Evolutionary conservation across 176 grass and related monocot species (phyloP), one percentile per base, ranked within the genome.

Genomic region (Guadua angustifolia): DNA sequence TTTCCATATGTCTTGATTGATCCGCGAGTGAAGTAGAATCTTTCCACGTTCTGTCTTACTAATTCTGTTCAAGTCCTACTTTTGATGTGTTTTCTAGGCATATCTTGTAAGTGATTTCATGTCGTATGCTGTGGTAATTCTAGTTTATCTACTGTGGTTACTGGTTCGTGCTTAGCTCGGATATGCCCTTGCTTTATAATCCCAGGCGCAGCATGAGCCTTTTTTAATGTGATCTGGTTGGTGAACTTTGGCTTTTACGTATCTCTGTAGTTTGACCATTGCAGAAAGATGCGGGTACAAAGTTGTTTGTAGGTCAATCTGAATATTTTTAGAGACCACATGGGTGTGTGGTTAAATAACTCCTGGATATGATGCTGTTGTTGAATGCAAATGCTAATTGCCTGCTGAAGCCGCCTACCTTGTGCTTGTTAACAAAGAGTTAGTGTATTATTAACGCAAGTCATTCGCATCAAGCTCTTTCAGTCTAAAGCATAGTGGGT

Each of bases 311-410:
- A 14, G 2, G 6, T 18, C 44, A 22, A 1, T 71, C 25, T 46
- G 29, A 13, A 51, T 66, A 42, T 66, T 51, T 25, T 75, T 6
- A 84, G 36, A 74, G 13, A 70, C 69, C 61, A 45, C 83, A 76
- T 69, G 62, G 62, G 39, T 38, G 80, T 68, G 29, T 80, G 17
- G 14, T 61, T 74, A 62, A 80, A 62, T 56, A 46, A 79, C 25
- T 65, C 80, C 18, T 58, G 58, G 43, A 14, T 67, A n/a, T 39
- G 29, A 29, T 29, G 29, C 29, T 29, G 29, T 29, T 29, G 29
- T 29, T 29, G 29, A 66, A 86, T 78, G 56, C 46, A 82, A 38
- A 82, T 84, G 46, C 50, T 65, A 64, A 50, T 70, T 81, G 47
- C 33, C 21, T 79, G 57, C 21, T 40, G 4, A 32, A 86, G 16